Evolutionary conservation across 192 early-diverging fungal species (phyloP).

Genomic region (Coemansia sp.): DNA sequence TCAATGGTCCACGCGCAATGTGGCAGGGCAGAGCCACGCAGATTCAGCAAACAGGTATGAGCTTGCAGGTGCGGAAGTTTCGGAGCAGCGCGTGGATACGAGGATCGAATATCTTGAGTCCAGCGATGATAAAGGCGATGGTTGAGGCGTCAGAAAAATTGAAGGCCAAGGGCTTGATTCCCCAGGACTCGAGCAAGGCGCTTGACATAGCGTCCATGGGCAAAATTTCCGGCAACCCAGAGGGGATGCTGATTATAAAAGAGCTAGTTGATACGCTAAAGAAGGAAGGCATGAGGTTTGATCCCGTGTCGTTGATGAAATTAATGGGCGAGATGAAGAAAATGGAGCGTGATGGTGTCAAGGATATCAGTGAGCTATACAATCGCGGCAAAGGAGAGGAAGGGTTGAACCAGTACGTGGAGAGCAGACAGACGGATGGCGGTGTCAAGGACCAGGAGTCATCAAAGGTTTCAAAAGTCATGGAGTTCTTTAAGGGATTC

Average conservation of each 20-base stretch:
- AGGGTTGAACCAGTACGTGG: neutral
- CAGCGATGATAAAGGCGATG: neutral
- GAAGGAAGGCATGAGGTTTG: slow-evolving; percentile 39
- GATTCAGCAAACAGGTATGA: neutral
- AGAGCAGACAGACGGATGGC: too few species aligned
- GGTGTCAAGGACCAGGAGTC: too few species aligned
- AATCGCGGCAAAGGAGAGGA: neutral
- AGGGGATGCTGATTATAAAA: slow-evolving; percentile 18
- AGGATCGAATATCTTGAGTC: neutral
- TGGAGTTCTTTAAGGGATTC: too few species aligned
- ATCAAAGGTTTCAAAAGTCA: too few species aligned
- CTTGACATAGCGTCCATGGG: slow-evolving; percentile 37
- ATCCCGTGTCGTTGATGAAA: slow-evolving; percentile 22
- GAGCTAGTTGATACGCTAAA: slow-evolving; percentile 26
- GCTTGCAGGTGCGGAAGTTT: neutral
- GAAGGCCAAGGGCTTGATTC: neutral
- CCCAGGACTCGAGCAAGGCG: neutral
- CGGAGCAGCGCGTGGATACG: neutral
- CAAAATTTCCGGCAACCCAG: slow-evolving; percentile 15
- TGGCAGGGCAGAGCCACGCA: neutral
- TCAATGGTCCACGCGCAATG: neutral
- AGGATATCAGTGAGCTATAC: neutral
- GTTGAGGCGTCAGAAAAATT: neutral
- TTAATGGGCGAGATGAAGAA: slow-evolving; percentile 12
- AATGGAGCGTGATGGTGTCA: neutral